phyloP scores from a whole-genome alignment of 2,329 filamentous ascomycete species.

The Elsinoe batatas region DNA sequence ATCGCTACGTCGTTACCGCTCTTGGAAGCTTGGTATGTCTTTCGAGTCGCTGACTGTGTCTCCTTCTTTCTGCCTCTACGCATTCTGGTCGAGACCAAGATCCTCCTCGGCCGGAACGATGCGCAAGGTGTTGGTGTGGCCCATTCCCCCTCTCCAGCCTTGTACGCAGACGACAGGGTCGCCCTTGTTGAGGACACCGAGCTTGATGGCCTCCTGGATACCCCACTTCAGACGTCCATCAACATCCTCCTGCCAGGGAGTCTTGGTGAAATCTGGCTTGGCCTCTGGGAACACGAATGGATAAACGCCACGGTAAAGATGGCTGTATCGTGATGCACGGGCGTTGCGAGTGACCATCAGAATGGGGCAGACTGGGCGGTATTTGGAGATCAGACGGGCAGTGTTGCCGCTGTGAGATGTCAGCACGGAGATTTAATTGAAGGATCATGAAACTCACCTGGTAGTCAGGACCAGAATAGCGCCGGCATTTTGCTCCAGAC shows the following conservation, averaged over 20 bases:
- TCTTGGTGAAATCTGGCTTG: slow-evolving; percentile 88
- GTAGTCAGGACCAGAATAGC: slow-evolving; percentile 95
- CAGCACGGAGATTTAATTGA: not conserved
- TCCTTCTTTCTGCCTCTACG: slow-evolving; percentile 23
- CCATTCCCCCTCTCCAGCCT: slow-evolving; percentile 85
- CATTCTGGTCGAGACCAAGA: slow-evolving; percentile 39
- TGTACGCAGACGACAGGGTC: slow-evolving; percentile 76
- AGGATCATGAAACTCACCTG: slow-evolving; percentile 46
- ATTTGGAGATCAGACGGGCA: slow-evolving; percentile 93
- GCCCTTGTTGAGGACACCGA: slow-evolving; percentile 62
- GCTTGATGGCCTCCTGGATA: slow-evolving; percentile 73
- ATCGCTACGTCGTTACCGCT: not conserved
- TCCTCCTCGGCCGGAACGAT: slow-evolving; percentile 43
- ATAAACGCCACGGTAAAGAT: slow-evolving; percentile 96
- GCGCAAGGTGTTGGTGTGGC: slow-evolving; percentile 72
- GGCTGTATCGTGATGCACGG: slow-evolving; percentile 75
- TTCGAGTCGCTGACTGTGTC: not conserved
- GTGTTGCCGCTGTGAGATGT: slow-evolving; percentile 62
- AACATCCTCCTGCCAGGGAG: slow-evolving; percentile 98
- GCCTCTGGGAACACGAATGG: slow-evolving; percentile 88
- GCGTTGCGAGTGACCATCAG: slow-evolving; percentile 95
- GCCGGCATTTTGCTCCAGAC: slow-evolving; percentile 90
- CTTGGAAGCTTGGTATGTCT: not conserved
- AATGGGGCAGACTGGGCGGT: slow-evolving; percentile 96
- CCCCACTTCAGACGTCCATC: slow-evolving; percentile 97